These are phyloP conservation scores for Gynostemma pentaphyllum DNA, from an alignment of 306 rosid genomes.

Conservation along the genomic window DNA sequence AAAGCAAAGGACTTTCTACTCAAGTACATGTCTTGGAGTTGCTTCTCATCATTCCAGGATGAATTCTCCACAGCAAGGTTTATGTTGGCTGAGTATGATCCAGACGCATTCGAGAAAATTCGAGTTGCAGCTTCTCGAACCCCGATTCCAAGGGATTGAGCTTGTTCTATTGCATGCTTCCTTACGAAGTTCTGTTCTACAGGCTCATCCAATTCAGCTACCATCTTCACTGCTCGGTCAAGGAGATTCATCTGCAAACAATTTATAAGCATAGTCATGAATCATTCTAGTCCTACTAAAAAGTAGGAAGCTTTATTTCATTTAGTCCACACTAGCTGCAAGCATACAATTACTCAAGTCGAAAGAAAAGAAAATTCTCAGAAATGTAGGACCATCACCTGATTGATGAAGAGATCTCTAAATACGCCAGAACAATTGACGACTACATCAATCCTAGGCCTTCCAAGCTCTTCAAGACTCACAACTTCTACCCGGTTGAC, in stretches of 20 bases:
- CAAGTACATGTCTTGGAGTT: conserved; percentile 95
- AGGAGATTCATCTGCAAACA: conserved; percentile 80
- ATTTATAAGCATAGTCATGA: neutral
- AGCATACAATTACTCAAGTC: no score
- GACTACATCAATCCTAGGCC: conserved; percentile 97
- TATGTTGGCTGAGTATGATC: conserved; percentile 92
- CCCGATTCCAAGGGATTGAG: conserved; percentile 65
- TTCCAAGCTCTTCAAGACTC: conserved; percentile 88
- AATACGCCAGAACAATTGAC: conserved; percentile 98
- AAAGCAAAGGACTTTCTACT: conserved; percentile 94
- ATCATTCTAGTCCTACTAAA: neutral
- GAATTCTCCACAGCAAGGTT: conserved; percentile 98
- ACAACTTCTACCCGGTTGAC: conserved; percentile 81
- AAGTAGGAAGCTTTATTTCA: neutral
- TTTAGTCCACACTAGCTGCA: no score
- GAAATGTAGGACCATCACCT: conserved; percentile 34
- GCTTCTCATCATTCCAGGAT: conserved; percentile 97
- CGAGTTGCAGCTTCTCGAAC: conserved; percentile 97
- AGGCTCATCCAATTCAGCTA: conserved; percentile 93
- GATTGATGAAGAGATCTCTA: conserved; percentile 97
- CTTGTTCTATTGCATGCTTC: conserved; percentile 90
- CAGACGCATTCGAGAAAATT: conserved; percentile 91
- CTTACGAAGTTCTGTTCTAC: conserved; percentile 64
- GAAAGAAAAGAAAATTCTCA: neutral
- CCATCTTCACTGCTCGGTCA: conserved; percentile 96